Percentiles rank a stretch among this genome's conserved stretches.
phyloP scores from a whole-genome alignment of 2,329 filamentous ascomycete genomes.

The Podosphaera xanthii region DNA sequence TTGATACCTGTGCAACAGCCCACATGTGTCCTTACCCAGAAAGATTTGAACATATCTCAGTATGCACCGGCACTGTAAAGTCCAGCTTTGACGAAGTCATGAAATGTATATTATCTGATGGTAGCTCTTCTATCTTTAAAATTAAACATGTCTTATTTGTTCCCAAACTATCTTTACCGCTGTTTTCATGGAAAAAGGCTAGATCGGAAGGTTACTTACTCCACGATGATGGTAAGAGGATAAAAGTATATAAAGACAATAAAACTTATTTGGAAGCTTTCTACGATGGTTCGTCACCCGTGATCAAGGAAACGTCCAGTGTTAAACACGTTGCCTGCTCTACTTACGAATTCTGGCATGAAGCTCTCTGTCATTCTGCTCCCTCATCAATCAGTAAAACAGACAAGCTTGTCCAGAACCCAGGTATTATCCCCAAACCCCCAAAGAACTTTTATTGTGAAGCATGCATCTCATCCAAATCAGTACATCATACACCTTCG shows the following conservation, averaged over 20 bases:
- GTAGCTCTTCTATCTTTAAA: neutral
- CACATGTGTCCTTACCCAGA: conserved; percentile 1
- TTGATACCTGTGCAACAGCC: neutral
- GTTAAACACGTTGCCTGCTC: neutral
- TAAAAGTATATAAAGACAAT: neutral
- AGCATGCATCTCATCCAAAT: neutral
- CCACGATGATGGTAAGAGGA: neutral
- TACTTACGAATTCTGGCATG: neutral
- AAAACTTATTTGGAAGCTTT: neutral
- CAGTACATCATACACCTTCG: neutral
- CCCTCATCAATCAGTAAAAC: neutral
- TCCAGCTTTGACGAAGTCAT: neutral
- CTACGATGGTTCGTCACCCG: neutral
- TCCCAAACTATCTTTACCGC: neutral
- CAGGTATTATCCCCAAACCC: neutral
- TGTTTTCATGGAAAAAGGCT: neutral
- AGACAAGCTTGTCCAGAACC: neutral
- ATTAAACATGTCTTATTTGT: neutral
- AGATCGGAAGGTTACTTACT: neutral
- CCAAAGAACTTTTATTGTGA: conserved; percentile 1
- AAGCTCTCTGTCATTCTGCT: neutral
- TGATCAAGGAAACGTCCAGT: neutral
- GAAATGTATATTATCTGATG: neutral
- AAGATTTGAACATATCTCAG: neutral
- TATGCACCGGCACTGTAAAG: neutral